Base-by-base conservation (phyloP, 1,139 yeast species). In the Geotrichum bryndzae region DNA sequence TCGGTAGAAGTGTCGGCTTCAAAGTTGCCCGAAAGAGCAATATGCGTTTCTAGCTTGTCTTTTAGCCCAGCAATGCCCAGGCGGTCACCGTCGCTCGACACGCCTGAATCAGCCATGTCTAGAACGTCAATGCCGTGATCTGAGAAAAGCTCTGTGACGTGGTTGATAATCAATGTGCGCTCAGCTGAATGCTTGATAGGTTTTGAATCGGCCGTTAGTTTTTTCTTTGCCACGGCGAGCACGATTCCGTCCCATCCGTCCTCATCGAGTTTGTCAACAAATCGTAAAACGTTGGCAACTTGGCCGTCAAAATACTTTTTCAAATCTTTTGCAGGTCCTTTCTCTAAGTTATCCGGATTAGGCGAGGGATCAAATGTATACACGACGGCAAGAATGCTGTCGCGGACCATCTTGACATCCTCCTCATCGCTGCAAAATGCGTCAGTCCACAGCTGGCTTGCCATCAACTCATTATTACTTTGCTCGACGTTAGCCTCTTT, bases 121-220 rank as follows among this genome's bases (percentile, higher is more conserved):
- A 71, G 64, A 54, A 67, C 67, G 59, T 72, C 76, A 48, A 73
- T 64, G 10, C 74, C 74, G 27, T 61, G 56, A n/a, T 71, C 72
- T 48, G 66, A 61, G 23, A 70, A 55, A 57, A 61, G 52, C 33
- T 67, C 68, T 38, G 64, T 66, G 52, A 63, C 58, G 33, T 66
- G 67, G 8, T 62, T 63, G 15, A 61, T 23, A 52, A 60, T 55
- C 7, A 48, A 62, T 1, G 53, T 53, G 18, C 62, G 41, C 33
- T 60, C 62, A 8, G 57, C 22, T n/a, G 35, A 33, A 23, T 60
- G 57, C 23, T 45, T 29, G 7, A 33, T 50, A 2, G 38, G 46
- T 22, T 53, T 59, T 13, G 52, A 51, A 10, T 55, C 58, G 27
- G 53, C 51, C 1, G 58, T 41, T 29, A 51, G 51, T 3, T 59